These are phyloP conservation scores for Cicer yamashitae DNA, from an alignment of 306 rosid genomes.

Conservation along the genomic window DNA sequence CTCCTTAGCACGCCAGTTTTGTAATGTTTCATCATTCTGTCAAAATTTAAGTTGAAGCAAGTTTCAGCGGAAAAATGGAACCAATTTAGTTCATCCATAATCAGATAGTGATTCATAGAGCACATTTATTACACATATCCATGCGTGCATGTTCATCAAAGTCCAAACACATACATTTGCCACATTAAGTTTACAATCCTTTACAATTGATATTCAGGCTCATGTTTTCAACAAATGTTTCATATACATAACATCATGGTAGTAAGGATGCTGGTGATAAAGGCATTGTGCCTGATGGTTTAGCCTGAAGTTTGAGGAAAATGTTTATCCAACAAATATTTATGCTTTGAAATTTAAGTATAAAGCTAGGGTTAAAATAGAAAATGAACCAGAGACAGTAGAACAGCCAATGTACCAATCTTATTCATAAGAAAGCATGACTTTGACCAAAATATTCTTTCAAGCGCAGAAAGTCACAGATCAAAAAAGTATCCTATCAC, in stretches of 20 bases:
- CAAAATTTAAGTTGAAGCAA: constrained; percentile 45
- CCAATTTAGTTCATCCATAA: constrained; percentile 29
- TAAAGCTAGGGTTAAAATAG: constrained; percentile 7
- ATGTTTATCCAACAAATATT: constrained; percentile 27
- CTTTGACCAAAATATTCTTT: neutral
- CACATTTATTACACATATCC: constrained; percentile 17
- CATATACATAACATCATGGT: constrained; percentile 3
- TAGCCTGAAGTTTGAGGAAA: constrained; percentile 1
- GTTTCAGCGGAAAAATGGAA: constrained; percentile 42
- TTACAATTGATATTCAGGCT: constrained; percentile 28
- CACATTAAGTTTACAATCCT: constrained; percentile 18
- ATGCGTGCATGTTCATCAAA: constrained; percentile 7
- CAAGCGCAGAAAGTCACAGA: constrained; percentile 29
- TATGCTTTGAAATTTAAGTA: constrained; percentile 20
- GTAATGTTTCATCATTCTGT: constrained; percentile 70
- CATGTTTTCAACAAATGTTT: constrained; percentile 2
- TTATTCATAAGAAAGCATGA: constrained; percentile 36
- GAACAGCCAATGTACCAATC: constrained; percentile 22
- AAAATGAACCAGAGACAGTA: constrained; percentile 26
- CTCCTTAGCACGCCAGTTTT: constrained; percentile 60
- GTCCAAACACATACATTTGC: constrained; percentile 23
- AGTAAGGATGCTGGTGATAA: constrained; percentile 36
- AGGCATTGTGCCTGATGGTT: constrained; percentile 14
- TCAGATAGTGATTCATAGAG: constrained; percentile 36
- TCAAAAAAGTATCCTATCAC: constrained; percentile 30